Base-by-base conservation (phyloP, 1,284 basidiomycete species). In the Gymnopus androsaceus region DNA sequence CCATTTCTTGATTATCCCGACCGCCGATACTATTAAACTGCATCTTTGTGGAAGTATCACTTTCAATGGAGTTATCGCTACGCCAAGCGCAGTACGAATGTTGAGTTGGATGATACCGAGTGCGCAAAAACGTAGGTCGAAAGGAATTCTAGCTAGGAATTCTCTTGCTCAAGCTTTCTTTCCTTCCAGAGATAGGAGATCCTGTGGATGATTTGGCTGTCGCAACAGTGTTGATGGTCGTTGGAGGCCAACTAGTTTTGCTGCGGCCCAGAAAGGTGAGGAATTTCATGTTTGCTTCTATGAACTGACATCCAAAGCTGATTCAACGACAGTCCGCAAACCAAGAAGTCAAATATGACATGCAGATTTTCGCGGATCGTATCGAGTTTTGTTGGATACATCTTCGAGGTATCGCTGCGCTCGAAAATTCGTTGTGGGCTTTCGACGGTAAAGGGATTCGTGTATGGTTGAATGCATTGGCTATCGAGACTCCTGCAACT, bases 331-430 rank as follows among this genome's bases (percentile, higher is more conserved):
- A 93, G 85, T 85, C 91, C 0, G 92, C 84, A 7, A 81, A 87
- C 56, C 89, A 93, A 65, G 94, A 98, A 73, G 92, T 98, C 59
- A 92, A 92, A 61, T 99, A 99, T 70, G 96, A 99, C 71, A 89
- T 98, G 83, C 96, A 98, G 66, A 91, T 99, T 41, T 88, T 99
- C 27, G 94, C 95, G 0, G 94, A 98, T 64, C 85, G 89, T 27
- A 94, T 99, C 59, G 96, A 99, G 67, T 95, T 95, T 67, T 99
- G 95, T 72, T 99, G 96, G 96, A 98, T 96, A 41, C 95, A 98
- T 74, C 75, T 98, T 51, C 86, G 90, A 44, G 95, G 95, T 0
- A 94, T 98, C 33, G 92, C 90, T 2, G 87, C 93, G 1, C 77
- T 99, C 28, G 95, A 98, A 67, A 98, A 99, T 72, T 97, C 95